Conservation (phyloP, 225 moss, liverwort and hornwort species). For the Neckera pumila region DNA sequence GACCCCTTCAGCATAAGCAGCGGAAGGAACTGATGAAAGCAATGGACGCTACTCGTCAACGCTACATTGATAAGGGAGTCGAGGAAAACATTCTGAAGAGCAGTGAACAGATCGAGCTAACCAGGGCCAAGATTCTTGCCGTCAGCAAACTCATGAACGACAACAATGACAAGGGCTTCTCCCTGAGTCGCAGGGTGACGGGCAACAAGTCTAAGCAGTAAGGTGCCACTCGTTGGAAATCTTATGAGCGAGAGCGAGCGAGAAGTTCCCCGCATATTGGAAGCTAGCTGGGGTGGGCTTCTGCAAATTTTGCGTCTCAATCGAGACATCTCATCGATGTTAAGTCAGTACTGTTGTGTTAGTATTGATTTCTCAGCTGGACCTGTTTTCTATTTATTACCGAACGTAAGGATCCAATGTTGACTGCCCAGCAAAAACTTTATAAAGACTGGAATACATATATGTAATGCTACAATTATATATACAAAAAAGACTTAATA, state of each 20-base stretch:
- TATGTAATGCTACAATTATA: background rate
- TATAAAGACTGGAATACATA: background rate
- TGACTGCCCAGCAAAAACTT: background rate
- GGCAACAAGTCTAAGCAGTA: background rate
- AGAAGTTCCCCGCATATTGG: background rate
- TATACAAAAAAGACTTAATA: background rate
- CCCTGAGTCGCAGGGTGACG: background rate
- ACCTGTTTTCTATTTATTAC: background rate
- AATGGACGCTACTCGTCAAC: background rate
- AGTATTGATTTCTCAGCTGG: background rate
- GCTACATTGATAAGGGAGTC: background rate
- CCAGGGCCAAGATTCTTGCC: background rate
- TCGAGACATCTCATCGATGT: background rate
- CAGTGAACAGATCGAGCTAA: background rate
- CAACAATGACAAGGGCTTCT: background rate
- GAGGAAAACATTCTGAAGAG: background rate
- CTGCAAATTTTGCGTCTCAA: background rate
- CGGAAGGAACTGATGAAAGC: background rate
- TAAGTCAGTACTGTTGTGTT: background rate
- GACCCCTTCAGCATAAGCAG: background rate
- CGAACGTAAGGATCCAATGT: background rate
- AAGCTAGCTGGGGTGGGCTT: background rate
- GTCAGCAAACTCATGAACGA: background rate
- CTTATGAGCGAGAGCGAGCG: background rate
- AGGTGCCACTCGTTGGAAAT: too few relatives aligned